Base-by-base conservation (phyloP, 1,284 basidiomycete species). In the Boletus semigastroideus region DNA sequence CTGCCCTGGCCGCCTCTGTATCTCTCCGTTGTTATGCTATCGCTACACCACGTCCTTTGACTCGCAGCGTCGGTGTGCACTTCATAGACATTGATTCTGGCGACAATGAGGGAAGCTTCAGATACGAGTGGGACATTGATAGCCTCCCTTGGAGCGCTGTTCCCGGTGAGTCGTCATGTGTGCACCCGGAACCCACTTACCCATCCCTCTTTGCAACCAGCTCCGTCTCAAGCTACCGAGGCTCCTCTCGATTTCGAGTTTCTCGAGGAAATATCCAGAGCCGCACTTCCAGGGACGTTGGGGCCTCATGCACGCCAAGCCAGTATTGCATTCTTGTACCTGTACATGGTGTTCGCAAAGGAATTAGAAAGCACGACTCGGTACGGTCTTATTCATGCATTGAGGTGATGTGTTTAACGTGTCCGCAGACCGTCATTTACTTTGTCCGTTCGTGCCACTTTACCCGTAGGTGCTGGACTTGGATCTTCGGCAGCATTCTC, bases 391-490 rank as follows among this genome's bases (percentile, higher is more conserved):
- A 39, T 33, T n/a, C 17, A 36, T 42, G 5, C 16, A 39, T 30
- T 48, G 30, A 36, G 25, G 3, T 10, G 25, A 41, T 28, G 8
- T 44, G 25, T 50, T 46, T 11, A 33, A 50, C 36, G 10, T 51
- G 31, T 33, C 30, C 9, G 9, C 40, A 90, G 88, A 51, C 85
- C 84, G 8, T 79, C 84, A 0, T 83, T 94, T 69, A 86, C 88
- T 52, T 90, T 96, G 66, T 82, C 86, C 30, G 81, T 89, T 38
- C 92, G 96, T 44, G 90, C 94, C 37, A 91, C 93, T n/a, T 81
- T 99, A 11, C 97, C 97, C n/a, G 90, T 99, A 57, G 91, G 94
- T n/a, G 97, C 97, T 9, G 97, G 97, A 38, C 86, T 99, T 42
- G 97, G 97, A 28, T 98, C 96, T 14, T 98, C 94, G 20, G 97